Base-by-base conservation (phyloP, 345 rosid species). In the Corchorus capsularis region DNA sequence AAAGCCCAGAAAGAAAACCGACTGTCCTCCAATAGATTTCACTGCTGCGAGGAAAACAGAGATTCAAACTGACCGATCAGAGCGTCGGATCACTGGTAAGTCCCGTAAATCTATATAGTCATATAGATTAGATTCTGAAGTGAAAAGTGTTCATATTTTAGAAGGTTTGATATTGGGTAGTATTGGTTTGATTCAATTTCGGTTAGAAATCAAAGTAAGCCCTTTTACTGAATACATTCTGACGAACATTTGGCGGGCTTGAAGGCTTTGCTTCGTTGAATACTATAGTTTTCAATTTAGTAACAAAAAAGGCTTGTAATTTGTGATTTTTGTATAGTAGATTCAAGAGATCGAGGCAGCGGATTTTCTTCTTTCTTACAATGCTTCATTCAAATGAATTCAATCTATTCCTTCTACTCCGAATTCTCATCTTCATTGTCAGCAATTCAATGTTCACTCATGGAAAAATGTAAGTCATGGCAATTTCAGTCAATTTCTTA, bases 401-500 rank as follows among this genome's bases (percentile, higher is more conserved):
- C 54, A 79, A 49, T 70, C 56, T 67, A 41, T 57, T 45, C 70
- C 61, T 84, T 14, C 35, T 79, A 63, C 65, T 80, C 13, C 80
- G 55, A 79, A 13, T 78, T 22, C 69, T 86, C 66, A 52, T 63
- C 75, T 76, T 83, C 79, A 16, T 65, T 17, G 7, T 53, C 22
- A 14, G 49, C 47, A 66, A 75, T 70, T 71, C 80, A 27, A 79
- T 74, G 71, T 77, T 57, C 69, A 75, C 83, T 67, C 78, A 79
- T 47, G 88, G 77, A 49, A 69, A 78, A 12, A 69, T 62, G 90
- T 86, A 4, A 85, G 89, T 86, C 54, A n/a, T 55, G 32, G 3
- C 3, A 10, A 19, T 8, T 17, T 10, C 37, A 45, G 16, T 55
- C 50, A 8, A 39, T 37, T 17, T 32, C 55, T 34, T 55, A 19